Percentiles rank a stretch among this genome's conserved stretches.
Evolutionary conservation across 352 stramenopile genomes (phyloP).

Genomic region (Phytophthora multivora): DNA sequence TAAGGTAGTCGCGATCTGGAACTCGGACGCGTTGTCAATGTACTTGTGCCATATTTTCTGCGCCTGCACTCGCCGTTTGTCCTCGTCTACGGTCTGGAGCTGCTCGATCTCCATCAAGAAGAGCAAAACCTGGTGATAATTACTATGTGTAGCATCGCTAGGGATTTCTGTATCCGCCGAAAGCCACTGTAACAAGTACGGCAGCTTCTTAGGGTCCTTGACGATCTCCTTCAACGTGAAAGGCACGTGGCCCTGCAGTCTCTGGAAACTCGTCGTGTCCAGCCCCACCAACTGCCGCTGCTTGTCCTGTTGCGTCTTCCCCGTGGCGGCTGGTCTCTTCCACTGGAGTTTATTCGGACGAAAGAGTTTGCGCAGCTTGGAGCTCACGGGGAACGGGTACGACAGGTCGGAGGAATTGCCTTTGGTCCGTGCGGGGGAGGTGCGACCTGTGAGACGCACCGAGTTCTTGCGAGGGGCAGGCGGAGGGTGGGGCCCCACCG

Average conservation of each 20-base stretch:
- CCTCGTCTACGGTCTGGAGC: conserved; percentile 68
- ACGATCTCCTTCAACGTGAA: conserved; percentile 87
- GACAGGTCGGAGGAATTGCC: conserved; percentile 20
- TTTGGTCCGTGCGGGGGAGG: conserved; percentile 4
- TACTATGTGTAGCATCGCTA: conserved; percentile 42
- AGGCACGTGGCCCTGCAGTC: conserved; percentile 77
- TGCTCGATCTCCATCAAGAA: conserved; percentile 88
- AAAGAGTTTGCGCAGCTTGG: conserved; percentile 79
- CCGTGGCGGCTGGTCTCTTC: conserved; percentile 24
- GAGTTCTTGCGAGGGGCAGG: conserved; percentile 5
- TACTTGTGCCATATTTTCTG: conserved; percentile 90
- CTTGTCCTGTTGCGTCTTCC: conserved; percentile 35
- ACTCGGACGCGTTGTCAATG: conserved; percentile 80
- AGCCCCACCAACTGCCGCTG: conserved; percentile 54
- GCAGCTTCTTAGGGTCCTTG: conserved; percentile 86
- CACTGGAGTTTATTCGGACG: conserved; percentile 66
- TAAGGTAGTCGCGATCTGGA: conserved; percentile 82
- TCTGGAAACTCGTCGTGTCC: conserved; percentile 66
- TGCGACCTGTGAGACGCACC: conserved; percentile 14
- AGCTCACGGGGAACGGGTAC: conserved; percentile 73
- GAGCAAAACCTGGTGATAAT: conserved; percentile 84
- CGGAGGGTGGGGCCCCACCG: neutral
- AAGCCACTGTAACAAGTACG: conserved; percentile 81
- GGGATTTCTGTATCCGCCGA: conserved; percentile 56
- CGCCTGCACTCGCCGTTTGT: conserved; percentile 70